Base-by-base conservation (phyloP, 2,329 filamentous ascomycete genomes). In the Aspergillus aculeatinus region DNA sequence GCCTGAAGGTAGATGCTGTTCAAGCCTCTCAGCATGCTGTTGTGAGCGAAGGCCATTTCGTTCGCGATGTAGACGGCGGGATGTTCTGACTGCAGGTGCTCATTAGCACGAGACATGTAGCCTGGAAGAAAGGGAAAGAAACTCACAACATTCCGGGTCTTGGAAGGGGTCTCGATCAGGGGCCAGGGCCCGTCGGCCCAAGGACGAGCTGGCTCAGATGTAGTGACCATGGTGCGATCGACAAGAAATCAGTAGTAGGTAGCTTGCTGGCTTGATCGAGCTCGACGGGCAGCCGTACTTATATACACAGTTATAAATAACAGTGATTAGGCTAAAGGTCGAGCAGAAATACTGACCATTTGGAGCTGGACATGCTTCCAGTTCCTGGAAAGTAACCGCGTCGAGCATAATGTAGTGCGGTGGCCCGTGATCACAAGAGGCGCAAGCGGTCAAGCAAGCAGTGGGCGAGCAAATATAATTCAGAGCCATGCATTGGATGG, bases 1-100 rank as follows among this genome's bases (percentile, higher is more conserved):
- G 58, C 52, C 35, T 60, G 58, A 0, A 47, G 33, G 25, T 60
- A 60, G 19, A 60, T 55, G 16, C 25, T 23, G 29, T 59, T 56
- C 3, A 59, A 21, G 2, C 58, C 58, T 4, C 52, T 52, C 16
- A 60, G 39, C 42, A 50, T 55, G n/a, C 27, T 48, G 25, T 59
- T 55, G 35, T 56, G 58, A 16, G 58, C 35, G 12, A 48, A 42
- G 6, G 52, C 52, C 58, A 55, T 59, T 29, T 51, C 51, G 14
- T 55, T 59, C 12, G 58, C 58, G n/a, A 51, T 56, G 48, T 53
- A 54, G 10, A 48, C 12, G 7, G 52, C 52, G 1, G 39, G 12
- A 4, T 48, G 56, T n/a, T 39, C 52, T n/a, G 52, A 10, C 52
- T 55, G 25, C 3, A 0, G 11, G 21, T 5, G 27, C 48, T 23